Evolutionary conservation across 768 basidiomycete genomes (phyloP), one percentile per base, ranked within the genome.

Genomic region (Cyclocybe cylindracea): DNA sequence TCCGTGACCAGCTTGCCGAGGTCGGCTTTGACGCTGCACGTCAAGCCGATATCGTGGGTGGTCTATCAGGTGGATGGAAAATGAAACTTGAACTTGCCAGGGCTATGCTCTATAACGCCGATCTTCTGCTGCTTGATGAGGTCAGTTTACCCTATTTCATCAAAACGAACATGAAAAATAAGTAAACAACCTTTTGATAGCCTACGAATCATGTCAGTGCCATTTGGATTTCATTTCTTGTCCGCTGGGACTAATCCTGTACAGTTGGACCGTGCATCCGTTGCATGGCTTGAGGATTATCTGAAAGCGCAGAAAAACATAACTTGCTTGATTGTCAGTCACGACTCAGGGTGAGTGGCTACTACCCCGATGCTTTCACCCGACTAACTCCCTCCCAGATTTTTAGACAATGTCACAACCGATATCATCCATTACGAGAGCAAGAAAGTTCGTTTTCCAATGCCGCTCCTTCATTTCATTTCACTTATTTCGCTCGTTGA

Each of bases 61-160:
- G 91, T 38, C 76, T 98, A 54, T 97, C 94, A 10, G 96, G 96
- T 62, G 95, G 96, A 39, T 98, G 95, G 95, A 98, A 98, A 77
- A 98, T 98, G 95, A 97, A 97, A 71, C 82, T 98, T 47, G 95
- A 98, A 67, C 80, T 98, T 37, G 94, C 93, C 7, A 78, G 95
- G 59, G 96, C 95, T 10, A 98, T 98, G 94, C 75, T 98, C 45
- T 95, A 96, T 75, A 94, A 95, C 61, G 95, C 91, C 9, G 89
- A 91, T 70, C 75, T 91, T 34, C 77, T 91, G 10, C 74, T 91
- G 43, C 80, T 91, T n/a, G 89, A 95, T 62, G 94, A 94, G 80
- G 87, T 89, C 55, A 55, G 61, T 56, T 18, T 48, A 46, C 18
- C 43, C 6, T 39, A 42, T 10, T 48, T 45, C 51, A 41, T 36